Conservation (phyloP, 345 rosid genomes). For the Noccaea caerulescens region DNA sequence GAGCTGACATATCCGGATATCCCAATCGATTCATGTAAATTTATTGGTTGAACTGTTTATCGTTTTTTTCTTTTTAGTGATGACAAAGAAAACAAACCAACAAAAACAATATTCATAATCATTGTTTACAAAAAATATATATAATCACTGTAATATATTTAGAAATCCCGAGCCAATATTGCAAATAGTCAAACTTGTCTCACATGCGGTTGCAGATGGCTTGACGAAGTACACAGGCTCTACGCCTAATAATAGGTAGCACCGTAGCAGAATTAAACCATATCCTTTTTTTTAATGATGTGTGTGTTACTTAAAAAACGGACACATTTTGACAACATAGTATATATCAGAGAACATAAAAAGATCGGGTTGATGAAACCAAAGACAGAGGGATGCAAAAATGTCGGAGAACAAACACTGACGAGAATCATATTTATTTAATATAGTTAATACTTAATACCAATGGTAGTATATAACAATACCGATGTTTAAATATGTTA, state of each 20-base stretch:
- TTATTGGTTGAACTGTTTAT: no score
- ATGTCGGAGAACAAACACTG: constrained; percentile 22
- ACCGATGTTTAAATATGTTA: neutral
- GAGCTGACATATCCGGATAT: no score
- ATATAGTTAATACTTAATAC: neutral
- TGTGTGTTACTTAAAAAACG: constrained; percentile 6
- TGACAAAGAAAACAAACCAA: no score
- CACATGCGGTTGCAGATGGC: constrained; percentile 7
- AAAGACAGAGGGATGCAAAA: constrained; percentile 13
- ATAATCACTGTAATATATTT: no score
- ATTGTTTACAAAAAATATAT: no score
- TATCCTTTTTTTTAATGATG: neutral
- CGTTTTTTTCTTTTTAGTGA: no score
- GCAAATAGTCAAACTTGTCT: constrained; percentile 3
- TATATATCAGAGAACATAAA: constrained; percentile 32
- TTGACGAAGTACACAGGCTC: neutral
- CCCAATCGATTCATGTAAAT: no score
- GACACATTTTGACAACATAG: constrained; percentile 19
- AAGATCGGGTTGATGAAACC: constrained; percentile 18
- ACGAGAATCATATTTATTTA: neutral
- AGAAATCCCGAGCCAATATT: no score
- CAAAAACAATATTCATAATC: no score
- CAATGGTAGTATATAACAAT: neutral
- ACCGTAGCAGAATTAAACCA: neutral
- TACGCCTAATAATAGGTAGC: constrained; percentile 19